These are phyloP conservation scores for Xylariaceae sp. DNA, from an alignment of 2,329 filamentous ascomycete genomes.

Conservation along the genomic window DNA sequence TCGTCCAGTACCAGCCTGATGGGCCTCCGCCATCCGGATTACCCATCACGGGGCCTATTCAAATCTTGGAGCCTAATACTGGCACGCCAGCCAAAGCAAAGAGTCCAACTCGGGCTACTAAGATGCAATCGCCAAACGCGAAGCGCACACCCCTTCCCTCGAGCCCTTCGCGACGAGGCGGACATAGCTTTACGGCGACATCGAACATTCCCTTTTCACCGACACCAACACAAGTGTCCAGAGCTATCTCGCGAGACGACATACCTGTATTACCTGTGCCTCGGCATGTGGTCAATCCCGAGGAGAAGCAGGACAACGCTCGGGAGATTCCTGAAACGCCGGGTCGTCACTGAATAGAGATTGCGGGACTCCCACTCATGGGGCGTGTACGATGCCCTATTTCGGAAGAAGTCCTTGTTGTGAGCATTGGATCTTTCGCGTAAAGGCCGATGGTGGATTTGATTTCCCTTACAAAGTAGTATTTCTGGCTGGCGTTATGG, in stretches of 20 bases:
- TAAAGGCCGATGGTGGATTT: too few relatives aligned
- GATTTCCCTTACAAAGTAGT: too few relatives aligned
- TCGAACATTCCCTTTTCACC: conserved; percentile 21
- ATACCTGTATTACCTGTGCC: conserved; percentile 4
- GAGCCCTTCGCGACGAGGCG: conserved; percentile 15
- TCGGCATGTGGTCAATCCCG: conserved; percentile 6
- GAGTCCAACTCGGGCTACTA: not conserved
- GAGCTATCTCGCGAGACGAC: conserved; percentile 7
- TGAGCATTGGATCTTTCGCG: too few relatives aligned
- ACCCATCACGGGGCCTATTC: conserved; percentile 21
- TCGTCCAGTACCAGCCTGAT: conserved; percentile 53
- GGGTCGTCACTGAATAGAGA: conserved; percentile 2
- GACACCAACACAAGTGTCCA: conserved; percentile 1
- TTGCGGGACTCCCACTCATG: too few relatives aligned
- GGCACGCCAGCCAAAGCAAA: conserved; percentile 6
- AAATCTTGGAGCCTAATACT: conserved; percentile 22
- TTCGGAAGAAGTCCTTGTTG: too few relatives aligned
- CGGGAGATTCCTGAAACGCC: conserved; percentile 16
- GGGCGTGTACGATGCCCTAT: too few relatives aligned
- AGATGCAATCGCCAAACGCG: not conserved
- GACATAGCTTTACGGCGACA: conserved; percentile 21
- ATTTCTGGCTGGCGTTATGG: too few relatives aligned
- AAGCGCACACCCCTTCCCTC: conserved; percentile 14
- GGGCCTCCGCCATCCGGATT: conserved; percentile 40
- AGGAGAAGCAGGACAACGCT: conserved; percentile 1